Evolutionary conservation across 2,329 filamentous ascomycete species (phyloP).

Genomic region (Myriosclerotinia scirpicola): DNA sequence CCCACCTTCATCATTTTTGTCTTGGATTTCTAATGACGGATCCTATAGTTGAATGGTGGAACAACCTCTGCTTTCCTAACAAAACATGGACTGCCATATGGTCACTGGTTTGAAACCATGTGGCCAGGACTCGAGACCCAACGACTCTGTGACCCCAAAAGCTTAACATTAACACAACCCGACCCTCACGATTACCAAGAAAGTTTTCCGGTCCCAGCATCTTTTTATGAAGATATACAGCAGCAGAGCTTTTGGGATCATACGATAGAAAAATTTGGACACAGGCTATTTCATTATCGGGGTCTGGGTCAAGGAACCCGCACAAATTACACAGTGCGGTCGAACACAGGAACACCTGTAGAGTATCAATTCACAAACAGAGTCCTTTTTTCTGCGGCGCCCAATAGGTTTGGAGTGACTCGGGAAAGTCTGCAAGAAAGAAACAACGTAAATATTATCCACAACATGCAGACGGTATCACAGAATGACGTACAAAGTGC

Average conservation of each 20-base stretch:
- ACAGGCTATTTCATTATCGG: conserved; percentile 26
- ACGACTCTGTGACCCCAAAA: background rate
- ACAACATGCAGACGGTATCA: background rate
- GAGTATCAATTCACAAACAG: background rate
- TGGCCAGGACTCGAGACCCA: conserved; percentile 21
- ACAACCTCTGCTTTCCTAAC: background rate
- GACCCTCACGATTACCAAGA: conserved; percentile 16
- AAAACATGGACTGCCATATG: conserved; percentile 21
- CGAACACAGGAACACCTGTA: background rate
- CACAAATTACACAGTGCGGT: background rate
- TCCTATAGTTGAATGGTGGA: conserved; percentile 9
- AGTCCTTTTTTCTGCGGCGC: too few species aligned
- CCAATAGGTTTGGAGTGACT: background rate
- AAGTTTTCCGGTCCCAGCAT: conserved; percentile 26
- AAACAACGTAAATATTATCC: too few species aligned
- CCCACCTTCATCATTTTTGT: background rate
- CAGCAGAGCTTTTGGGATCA: conserved; percentile 32
- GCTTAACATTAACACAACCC: conserved; percentile 23
- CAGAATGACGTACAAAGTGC: background rate
- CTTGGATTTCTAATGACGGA: background rate
- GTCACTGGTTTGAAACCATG: conserved; percentile 25
- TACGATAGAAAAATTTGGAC: conserved; percentile 26
- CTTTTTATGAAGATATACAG: conserved; percentile 31
- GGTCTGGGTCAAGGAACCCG: conserved; percentile 16
- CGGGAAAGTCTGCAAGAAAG: background rate